Evolutionary conservation across 2,329 filamentous ascomycete species (phyloP), one percentile per base, ranked within the genome.

Genomic region (Aureobasidium sp.): DNA sequence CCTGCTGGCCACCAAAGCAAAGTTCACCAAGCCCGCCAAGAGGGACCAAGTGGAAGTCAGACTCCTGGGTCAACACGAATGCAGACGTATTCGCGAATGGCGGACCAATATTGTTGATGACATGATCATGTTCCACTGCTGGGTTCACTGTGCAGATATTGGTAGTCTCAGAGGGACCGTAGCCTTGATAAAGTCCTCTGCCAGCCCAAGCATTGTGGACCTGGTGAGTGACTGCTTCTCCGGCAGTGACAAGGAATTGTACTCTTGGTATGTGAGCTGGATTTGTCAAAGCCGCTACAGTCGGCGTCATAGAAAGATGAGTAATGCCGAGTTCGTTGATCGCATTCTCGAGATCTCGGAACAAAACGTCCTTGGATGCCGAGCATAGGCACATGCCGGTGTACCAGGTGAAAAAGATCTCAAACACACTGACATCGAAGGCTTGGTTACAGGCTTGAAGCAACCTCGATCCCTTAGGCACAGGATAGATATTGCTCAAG

Each of bases 371-470:
- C 67, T 92, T 92, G 0, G 79, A 82, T 0, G 86, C 87, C 1
- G 88, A 84, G 70, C 89, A 96, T 13, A 96, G 78, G 64, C 87
- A 88, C 78, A 93, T 90, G 4, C 90, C 90, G 37, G 81, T 81
- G 51, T 83, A 82, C 88, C 91, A 95, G 0, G 90, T 80, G 68
- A 90, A 95, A 71, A 96, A 93, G 15, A 95, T 92, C 69, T 96
- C 92, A 70, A 95, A 95, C 0, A 95, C 88, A 0, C 90, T 95
- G 1, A 95, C 82, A 69, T 95, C 90, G 70, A 95, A 96, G 0
- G 87, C 88, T 69, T 92, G 89, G 0, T 90, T 93, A 69, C 89
- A 95, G 2, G 89, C 85, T 73, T 96, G 92, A 0, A 96, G 77
- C 36, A 96, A 77, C n/a, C 85, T 82, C 0, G 85, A 82, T 1